phyloP scores from a whole-genome alignment of 306 rosid genomes.

The Ormosia emarginata region DNA sequence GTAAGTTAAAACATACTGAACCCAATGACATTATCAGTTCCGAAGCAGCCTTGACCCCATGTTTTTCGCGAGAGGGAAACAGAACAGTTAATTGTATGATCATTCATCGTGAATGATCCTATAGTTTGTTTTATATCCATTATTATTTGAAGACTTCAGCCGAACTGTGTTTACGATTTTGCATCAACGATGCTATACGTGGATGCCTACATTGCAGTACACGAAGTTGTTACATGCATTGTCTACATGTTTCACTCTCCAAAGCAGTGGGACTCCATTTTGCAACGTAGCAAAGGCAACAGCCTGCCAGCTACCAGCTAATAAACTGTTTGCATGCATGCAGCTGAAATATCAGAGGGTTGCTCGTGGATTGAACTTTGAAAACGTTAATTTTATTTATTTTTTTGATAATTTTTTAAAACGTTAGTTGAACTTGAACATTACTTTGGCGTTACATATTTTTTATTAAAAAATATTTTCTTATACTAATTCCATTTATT shows the following conservation, averaged over 20 bases:
- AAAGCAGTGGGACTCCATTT: not conserved
- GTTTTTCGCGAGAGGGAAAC: not conserved
- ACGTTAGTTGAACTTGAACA: not conserved
- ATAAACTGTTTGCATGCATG: not conserved
- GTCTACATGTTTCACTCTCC: constrained; percentile 16
- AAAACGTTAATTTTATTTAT: too few species aligned
- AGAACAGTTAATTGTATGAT: not conserved
- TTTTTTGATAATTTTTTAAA: not conserved
- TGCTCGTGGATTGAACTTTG: too few species aligned
- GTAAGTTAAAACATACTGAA: not conserved
- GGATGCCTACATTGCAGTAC: not conserved
- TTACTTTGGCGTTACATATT: not conserved
- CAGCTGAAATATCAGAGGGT: not conserved
- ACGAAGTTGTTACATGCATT: not conserved
- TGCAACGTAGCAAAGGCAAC: constrained; percentile 21
- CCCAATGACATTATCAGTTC: not conserved
- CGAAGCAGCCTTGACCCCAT: not conserved
- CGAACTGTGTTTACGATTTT: not conserved
- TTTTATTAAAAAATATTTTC: too few species aligned
- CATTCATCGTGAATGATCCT: not conserved
- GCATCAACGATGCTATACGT: constrained; percentile 16
- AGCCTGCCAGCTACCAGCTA: not conserved
- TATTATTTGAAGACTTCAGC: not conserved
- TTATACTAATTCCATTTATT: not conserved
- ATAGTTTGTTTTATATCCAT: not conserved